These are phyloP conservation scores for Trichoderma koningiopsis DNA, from an alignment of 2,329 filamentous ascomycete species.

Conservation along the genomic window DNA sequence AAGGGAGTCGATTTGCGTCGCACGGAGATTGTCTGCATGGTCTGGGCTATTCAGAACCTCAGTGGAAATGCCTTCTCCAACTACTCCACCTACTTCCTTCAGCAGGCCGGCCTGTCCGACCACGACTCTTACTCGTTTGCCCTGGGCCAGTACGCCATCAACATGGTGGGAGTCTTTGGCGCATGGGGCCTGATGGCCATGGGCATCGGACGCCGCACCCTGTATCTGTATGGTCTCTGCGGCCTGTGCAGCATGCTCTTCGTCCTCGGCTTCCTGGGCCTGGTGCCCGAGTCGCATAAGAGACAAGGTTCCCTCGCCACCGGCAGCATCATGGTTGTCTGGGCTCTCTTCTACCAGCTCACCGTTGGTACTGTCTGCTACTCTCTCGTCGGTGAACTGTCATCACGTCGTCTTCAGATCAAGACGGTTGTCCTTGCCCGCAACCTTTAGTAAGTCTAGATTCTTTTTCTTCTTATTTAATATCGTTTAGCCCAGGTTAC, in stretches of 20 bases:
- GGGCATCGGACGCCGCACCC: conserved; percentile 72
- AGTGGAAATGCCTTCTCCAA: conserved; percentile 66
- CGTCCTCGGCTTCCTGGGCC: conserved; percentile 79
- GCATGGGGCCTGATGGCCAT: conserved; percentile 79
- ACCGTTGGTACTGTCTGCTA: conserved; percentile 90
- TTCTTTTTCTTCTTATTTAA: background rate
- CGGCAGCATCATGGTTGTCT: conserved; percentile 81
- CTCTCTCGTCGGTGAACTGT: conserved; percentile 82
- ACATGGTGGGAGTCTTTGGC: conserved; percentile 79
- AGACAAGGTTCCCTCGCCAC: conserved; percentile 70
- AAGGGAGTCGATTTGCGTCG: conserved; percentile 74
- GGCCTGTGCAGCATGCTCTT: conserved; percentile 76
- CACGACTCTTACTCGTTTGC: conserved; percentile 59
- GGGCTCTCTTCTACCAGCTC: conserved; percentile 82
- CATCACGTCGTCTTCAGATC: conserved; percentile 79
- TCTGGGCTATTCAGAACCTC: conserved; percentile 65
- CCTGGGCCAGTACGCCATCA: conserved; percentile 68
- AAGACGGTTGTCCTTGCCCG: conserved; percentile 89
- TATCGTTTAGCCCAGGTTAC: background rate
- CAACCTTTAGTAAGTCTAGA: conserved; percentile 64
- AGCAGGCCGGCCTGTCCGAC: conserved; percentile 58
- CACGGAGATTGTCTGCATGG: conserved; percentile 70
- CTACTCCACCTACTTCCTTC: conserved; percentile 65
- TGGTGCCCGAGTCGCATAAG: conserved; percentile 64
- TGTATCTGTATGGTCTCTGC: conserved; percentile 76